phyloP scores from a whole-genome alignment of 2,329 filamentous ascomycete genomes.

The Colletotrichum trifolii region DNA sequence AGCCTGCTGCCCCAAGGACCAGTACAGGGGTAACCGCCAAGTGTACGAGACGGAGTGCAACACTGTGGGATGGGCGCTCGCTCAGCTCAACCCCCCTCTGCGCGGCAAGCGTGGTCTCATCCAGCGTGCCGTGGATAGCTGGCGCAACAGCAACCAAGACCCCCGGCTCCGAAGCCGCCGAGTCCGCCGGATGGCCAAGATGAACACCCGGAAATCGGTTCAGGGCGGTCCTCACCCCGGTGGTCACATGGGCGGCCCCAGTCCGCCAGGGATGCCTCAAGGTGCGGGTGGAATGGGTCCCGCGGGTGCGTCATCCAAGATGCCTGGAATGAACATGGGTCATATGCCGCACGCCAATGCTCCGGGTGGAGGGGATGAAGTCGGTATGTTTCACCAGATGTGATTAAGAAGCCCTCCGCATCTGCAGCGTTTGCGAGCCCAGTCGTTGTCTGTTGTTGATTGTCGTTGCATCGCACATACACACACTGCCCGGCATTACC shows the following conservation, averaged over 20 bases:
- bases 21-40: slow-evolving; percentile 94
- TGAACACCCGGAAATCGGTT: slow-evolving; percentile 84
- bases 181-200: slow-evolving; percentile 95
- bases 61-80: slow-evolving; percentile 98
- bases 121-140: slow-evolving; percentile 96
- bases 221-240: slow-evolving; percentile 67
- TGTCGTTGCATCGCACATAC: slow-evolving; percentile 40
- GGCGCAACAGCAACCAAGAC: slow-evolving; percentile 99
- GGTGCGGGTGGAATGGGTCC: slow-evolving; percentile 71
- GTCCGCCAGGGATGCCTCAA: slow-evolving; percentile 72
- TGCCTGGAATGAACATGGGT: slow-evolving; percentile 76
- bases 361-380: slow-evolving; percentile 80
- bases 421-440: slow-evolving; percentile 51
- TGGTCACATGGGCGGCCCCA: slow-evolving; percentile 75
- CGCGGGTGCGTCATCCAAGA: slow-evolving; percentile 66
- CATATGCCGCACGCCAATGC: slow-evolving; percentile 77
- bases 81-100: slow-evolving; percentile 89
- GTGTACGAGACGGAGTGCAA: slow-evolving; percentile 99
- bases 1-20: slow-evolving; percentile 93
- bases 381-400: slow-evolving; percentile 99
- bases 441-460: slow-evolving; percentile 36
- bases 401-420: slow-evolving; percentile 62
- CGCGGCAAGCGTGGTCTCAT: slow-evolving; percentile 95
- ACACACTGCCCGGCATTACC: slow-evolving; percentile 36
- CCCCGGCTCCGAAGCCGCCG: slow-evolving; percentile 88